These are phyloP conservation scores for Basidiobolus meristosporus DNA, from an alignment of 371 early-diverging fungal genomes.

Conservation along the genomic window DNA sequence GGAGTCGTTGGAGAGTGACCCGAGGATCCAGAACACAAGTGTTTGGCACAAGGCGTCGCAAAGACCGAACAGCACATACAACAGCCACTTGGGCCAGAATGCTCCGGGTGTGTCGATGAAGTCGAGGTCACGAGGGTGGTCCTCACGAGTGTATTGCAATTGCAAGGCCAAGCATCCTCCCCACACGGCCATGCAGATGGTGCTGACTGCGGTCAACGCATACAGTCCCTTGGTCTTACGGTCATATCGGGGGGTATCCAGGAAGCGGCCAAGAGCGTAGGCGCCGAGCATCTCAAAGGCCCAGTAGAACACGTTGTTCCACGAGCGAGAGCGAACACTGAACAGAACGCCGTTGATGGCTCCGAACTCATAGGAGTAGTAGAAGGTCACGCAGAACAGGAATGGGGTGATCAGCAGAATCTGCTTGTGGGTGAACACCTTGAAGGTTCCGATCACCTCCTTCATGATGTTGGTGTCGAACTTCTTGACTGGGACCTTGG, in stretches of 20 bases:
- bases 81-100: too few species aligned
- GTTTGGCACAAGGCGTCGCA: constrained; percentile 40
- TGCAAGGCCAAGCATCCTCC: constrained; percentile 36
- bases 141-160: constrained; percentile 15
- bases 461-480: constrained; percentile 17
- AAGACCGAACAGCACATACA: constrained; percentile 21
- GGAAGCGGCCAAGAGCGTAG: constrained; percentile 20
- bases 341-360: constrained; percentile 28
- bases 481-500: constrained; percentile 21
- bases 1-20: constrained; percentile 50
- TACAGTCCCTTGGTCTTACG: constrained; percentile 30
- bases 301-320: constrained; percentile 57
- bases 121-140: constrained; percentile 9
- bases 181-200: constrained; percentile 31
- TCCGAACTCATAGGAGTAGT: constrained; percentile 52
- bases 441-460: constrained; percentile 31
- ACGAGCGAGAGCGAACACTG: constrained; percentile 27
- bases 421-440: constrained; percentile 42
- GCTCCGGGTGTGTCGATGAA: constrained; percentile 6
- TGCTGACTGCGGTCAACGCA: constrained; percentile 20
- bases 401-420: constrained; percentile 37
- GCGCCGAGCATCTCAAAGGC: constrained; percentile 41
- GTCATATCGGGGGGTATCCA: constrained; percentile 20
- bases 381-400: constrained; percentile 54
- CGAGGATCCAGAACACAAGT: constrained; percentile 40